Base-by-base conservation (phyloP, 1,284 basidiomycete genomes). In the Trichosporon inkin region DNA sequence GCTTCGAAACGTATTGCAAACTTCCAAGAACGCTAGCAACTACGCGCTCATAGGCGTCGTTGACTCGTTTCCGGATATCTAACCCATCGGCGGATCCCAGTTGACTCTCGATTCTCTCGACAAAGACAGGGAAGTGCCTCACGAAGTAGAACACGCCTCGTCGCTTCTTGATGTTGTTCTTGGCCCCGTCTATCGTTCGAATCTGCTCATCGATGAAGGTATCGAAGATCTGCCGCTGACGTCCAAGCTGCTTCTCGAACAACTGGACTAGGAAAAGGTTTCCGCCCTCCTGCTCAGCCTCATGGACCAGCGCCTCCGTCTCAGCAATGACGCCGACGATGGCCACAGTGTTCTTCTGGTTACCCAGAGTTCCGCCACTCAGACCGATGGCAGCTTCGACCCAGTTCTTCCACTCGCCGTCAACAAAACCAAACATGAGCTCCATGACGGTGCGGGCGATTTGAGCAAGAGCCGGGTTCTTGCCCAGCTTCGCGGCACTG, bases 371-470 rank as follows among this genome's bases (percentile, higher is more conserved):
- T 22, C 24, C 44, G 3, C 37, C 22, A 17, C 52, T 11, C 22
- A 22, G 16, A 49, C 44, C 44, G 13, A 94, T 74, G 0, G 89
- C 88, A 16, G 79, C 82, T 67, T 97, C 93, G 13, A 92, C 81
- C 88, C 92, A 97, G 8, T 82, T 78, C 76, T 91, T 92, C 62
- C 96, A 68, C 72, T 96, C 92, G 1, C 82, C 81, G 4, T 88
- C 87, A 17, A 99, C 79, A 79, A 95, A 98, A 8, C 92, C 91
- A 76, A 98, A 99, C 61, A 98, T 92, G 53, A 96, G 80, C 67
- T 98, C 94, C 87, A 98, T 86, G 17, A 92, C 91, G 6, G 86
- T 86, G 22, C 89, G 85, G 24, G 92, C 84, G 10, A 96, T 84
- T 78, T 93, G 93, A 60, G 83, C 74, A 19, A 92, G 92, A 16